Conservation (phyloP, 2,329 filamentous ascomycete species). For the Hypomyces rosellus region DNA sequence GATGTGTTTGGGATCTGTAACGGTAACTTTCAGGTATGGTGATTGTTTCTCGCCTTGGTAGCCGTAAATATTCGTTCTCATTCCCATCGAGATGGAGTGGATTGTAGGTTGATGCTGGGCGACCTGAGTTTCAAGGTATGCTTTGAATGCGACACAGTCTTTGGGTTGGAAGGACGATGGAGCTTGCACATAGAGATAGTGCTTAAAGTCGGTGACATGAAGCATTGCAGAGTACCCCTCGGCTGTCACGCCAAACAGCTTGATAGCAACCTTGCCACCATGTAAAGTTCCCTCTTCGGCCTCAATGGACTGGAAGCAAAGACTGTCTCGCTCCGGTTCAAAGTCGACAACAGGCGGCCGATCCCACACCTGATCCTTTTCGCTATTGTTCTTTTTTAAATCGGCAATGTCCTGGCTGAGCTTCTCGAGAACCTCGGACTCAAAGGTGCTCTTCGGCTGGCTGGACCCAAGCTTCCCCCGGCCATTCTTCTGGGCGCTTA, state of each 20-base stretch:
- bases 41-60: slow-evolving; percentile 91
- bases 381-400: slow-evolving; percentile 77
- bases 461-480: slow-evolving; percentile 61
- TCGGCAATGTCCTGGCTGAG: slow-evolving; percentile 88
- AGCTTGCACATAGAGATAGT: slow-evolving; percentile 91
- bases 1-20: slow-evolving; percentile 83
- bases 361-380: slow-evolving; percentile 92
- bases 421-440: slow-evolving; percentile 90
- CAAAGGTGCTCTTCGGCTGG: slow-evolving; percentile 85
- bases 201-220: slow-evolving; percentile 91
- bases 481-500: slow-evolving; percentile 55
- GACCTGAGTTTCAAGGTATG: slow-evolving; percentile 72
- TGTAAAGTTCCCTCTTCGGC: slow-evolving; percentile 80
- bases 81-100: slow-evolving; percentile 71
- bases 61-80: slow-evolving; percentile 86
- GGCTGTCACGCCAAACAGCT: slow-evolving; percentile 85
- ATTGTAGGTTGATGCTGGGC: slow-evolving; percentile 69
- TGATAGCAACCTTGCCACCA: slow-evolving; percentile 71
- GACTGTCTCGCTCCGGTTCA: slow-evolving; percentile 53
- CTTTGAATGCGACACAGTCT: slow-evolving; percentile 72
- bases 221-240: slow-evolving; percentile 85
- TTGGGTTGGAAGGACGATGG: slow-evolving; percentile 72
- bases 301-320: slow-evolving; percentile 96
- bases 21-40: slow-evolving; percentile 88
- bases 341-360: slow-evolving; percentile 49